Evolutionary conservation across 2,329 filamentous ascomycete species (phyloP).

Genomic region (Teratosphaeria viscida): DNA sequence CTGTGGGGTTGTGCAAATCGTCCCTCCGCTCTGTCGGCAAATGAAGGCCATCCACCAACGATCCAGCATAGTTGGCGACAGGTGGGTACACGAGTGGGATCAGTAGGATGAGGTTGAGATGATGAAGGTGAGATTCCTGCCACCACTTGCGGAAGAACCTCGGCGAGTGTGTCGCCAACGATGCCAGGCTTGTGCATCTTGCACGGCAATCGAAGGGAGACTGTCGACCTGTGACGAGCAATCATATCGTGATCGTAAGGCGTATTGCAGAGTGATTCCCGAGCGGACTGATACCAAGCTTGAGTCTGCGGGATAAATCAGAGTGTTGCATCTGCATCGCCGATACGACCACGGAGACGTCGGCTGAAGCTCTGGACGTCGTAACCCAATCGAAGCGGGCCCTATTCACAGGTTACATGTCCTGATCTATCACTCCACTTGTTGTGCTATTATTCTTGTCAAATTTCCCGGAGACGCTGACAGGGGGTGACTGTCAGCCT

Average conservation of each 20-base stretch:
- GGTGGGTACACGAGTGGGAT: conserved; percentile 35
- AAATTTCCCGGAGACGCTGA: not conserved
- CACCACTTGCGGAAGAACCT: conserved; percentile 36
- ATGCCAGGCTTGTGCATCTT: conserved; percentile 15
- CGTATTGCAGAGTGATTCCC: too few relatives aligned
- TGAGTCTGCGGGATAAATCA: too few relatives aligned
- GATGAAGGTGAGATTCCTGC: conserved; percentile 28
- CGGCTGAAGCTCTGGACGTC: too few relatives aligned
- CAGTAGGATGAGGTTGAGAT: conserved; percentile 23
- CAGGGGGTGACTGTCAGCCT: not conserved
- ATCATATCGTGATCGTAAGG: too few relatives aligned
- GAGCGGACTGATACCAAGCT: too few relatives aligned
- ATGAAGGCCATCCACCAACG: conserved; percentile 33
- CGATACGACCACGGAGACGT: too few relatives aligned
- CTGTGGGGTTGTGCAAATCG: conserved; percentile 30
- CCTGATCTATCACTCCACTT: not conserved
- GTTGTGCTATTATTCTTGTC: not conserved
- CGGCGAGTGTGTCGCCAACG: conserved; percentile 21
- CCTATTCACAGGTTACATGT: too few relatives aligned
- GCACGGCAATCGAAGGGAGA: conserved; percentile 8
- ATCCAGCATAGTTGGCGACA: conserved; percentile 8
- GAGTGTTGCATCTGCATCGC: too few relatives aligned
- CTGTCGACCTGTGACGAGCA: not conserved
- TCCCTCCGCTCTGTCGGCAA: conserved; percentile 32
- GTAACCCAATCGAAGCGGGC: too few relatives aligned